Evolutionary conservation across 257 asterid species (phyloP).

Genomic region (Plantago ovata): DNA sequence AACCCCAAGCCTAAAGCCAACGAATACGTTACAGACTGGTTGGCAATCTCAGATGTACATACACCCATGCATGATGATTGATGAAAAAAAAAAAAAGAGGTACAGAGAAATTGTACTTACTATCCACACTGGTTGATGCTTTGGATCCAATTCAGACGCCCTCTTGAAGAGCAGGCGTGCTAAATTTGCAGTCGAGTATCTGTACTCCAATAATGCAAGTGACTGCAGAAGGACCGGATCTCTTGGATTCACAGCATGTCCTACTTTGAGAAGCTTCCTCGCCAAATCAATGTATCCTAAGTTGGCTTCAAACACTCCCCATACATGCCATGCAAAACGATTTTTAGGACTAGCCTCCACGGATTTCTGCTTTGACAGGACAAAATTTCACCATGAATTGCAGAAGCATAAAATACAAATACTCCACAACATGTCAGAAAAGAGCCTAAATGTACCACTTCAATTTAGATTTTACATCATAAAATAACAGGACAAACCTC

Average conservation of each 20-base stretch:
- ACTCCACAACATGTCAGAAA: background rate
- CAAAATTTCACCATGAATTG: background rate
- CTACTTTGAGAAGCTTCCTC: slow-evolving; percentile 80
- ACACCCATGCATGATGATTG: background rate
- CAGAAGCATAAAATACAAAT: background rate
- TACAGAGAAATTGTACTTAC: slow-evolving; percentile 35
- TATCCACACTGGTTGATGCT: slow-evolving; percentile 96
- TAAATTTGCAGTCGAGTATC: slow-evolving; percentile 62
- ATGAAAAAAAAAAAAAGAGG: background rate
- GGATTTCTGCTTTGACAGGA: slow-evolving; percentile 53
- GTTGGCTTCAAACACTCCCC: slow-evolving; percentile 93
- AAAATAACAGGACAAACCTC: slow-evolving; percentile 43
- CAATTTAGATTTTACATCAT: background rate
- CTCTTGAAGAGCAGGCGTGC: slow-evolving; percentile 70
- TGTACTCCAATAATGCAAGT: slow-evolving; percentile 76
- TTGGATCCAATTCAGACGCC: slow-evolving; percentile 82
- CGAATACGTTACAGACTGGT: background rate
- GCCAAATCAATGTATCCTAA: slow-evolving; percentile 65
- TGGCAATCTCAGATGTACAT: background rate
- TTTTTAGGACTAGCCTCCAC: slow-evolving; percentile 97
- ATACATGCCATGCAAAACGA: slow-evolving; percentile 97
- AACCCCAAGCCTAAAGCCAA: slow-evolving; percentile 87
- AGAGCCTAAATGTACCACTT: too few species aligned
- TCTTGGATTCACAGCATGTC: slow-evolving; percentile 83
- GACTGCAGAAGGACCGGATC: slow-evolving; percentile 97